Percentiles rank a stretch among this genome's conserved stretches.
Evolutionary conservation across 805 yeast genomes (phyloP).

Genomic region (Metschnikowia similis): DNA sequence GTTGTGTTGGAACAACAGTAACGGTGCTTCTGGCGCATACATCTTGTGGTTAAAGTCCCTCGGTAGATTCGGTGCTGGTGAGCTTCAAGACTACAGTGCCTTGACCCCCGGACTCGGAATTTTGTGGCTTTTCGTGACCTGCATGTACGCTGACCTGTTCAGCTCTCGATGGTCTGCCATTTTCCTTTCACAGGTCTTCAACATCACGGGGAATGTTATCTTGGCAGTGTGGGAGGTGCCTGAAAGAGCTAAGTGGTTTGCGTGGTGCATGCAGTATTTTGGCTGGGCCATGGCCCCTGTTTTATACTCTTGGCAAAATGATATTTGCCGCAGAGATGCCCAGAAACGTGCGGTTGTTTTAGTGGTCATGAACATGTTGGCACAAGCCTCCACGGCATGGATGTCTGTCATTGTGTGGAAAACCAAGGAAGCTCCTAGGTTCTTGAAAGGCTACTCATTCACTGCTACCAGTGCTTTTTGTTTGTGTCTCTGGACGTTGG

Average conservation of each 20-base stretch:
- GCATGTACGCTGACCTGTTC: slow-evolving; percentile 36
- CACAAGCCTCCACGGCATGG: slow-evolving; percentile 54
- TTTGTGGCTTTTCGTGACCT: slow-evolving; percentile 34
- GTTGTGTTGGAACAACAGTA: slow-evolving; percentile 60
- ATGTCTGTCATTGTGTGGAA: slow-evolving; percentile 46
- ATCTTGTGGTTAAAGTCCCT: slow-evolving; percentile 50
- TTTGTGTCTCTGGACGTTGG: slow-evolving; percentile 47
- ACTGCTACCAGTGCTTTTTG: slow-evolving; percentile 46
- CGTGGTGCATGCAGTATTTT: slow-evolving; percentile 54
- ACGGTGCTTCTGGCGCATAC: slow-evolving; percentile 52
- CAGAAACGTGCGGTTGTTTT: slow-evolving; percentile 53
- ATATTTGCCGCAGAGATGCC: slow-evolving; percentile 53
- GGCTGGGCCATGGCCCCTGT: slow-evolving; percentile 65
- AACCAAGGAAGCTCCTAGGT: slow-evolving; percentile 57
- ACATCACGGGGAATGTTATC: slow-evolving; percentile 49
- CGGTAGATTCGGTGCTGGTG: slow-evolving; percentile 24
- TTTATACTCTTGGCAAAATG: slow-evolving; percentile 54
- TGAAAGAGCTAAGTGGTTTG: slow-evolving; percentile 60
- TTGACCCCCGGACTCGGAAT: slow-evolving; percentile 44
- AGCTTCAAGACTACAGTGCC: slow-evolving; percentile 40
- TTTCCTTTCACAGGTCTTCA: slow-evolving; percentile 49
- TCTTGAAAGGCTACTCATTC: slow-evolving; percentile 48
- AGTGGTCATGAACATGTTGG: slow-evolving; percentile 52
- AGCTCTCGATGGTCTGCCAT: slow-evolving; percentile 49
- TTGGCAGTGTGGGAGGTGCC: slow-evolving; percentile 59